Evolutionary conservation across 2,329 filamentous ascomycete genomes (phyloP).

Genomic region (Acephala macrosclerotiorum): DNA sequence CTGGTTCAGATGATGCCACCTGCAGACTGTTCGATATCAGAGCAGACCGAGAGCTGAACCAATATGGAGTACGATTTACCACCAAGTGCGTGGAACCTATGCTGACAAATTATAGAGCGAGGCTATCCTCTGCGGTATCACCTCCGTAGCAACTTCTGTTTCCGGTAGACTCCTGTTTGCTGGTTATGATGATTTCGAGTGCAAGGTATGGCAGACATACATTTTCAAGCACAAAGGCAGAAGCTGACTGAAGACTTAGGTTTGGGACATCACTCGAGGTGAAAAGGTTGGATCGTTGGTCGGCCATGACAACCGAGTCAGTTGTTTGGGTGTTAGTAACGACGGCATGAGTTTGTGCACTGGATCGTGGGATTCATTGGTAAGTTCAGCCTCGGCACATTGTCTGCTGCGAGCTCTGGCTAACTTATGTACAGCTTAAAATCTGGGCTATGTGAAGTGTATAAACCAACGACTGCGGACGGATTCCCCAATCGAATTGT

Average conservation of each 20-base stretch:
- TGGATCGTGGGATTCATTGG: conserved; percentile 98
- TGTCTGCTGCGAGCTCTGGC: conserved; percentile 34
- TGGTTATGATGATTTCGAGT: conserved; percentile 98
- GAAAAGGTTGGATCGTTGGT: conserved; percentile 97
- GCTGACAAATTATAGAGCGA: conserved; percentile 72
- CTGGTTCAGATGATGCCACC: conserved; percentile 95
- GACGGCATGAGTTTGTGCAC: conserved; percentile 99
- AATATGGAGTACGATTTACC: conserved; percentile 65
- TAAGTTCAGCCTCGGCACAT: conserved; percentile 60
- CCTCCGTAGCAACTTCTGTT: conserved; percentile 96
- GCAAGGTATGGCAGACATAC: conserved; percentile 77
- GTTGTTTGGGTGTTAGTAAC: conserved; percentile 98
- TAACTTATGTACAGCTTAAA: conserved; percentile 68
- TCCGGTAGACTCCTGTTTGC: conserved; percentile 95
- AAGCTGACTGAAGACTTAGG: conserved; percentile 58
- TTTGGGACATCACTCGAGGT: conserved; percentile 96
- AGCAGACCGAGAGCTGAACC: conserved; percentile 81
- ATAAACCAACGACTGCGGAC: conserved; percentile 31
- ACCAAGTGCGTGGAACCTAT: conserved; percentile 24
- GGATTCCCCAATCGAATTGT: conserved; percentile 35
- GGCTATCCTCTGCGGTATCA: conserved; percentile 97
- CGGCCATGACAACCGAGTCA: conserved; percentile 98
- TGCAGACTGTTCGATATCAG: conserved; percentile 98
- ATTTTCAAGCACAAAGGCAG: background rate
- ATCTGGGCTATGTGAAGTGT: conserved; percentile 71